phyloP scores from a whole-genome alignment of 1,284 basidiomycete species.

The Spongispora temasekensis region DNA sequence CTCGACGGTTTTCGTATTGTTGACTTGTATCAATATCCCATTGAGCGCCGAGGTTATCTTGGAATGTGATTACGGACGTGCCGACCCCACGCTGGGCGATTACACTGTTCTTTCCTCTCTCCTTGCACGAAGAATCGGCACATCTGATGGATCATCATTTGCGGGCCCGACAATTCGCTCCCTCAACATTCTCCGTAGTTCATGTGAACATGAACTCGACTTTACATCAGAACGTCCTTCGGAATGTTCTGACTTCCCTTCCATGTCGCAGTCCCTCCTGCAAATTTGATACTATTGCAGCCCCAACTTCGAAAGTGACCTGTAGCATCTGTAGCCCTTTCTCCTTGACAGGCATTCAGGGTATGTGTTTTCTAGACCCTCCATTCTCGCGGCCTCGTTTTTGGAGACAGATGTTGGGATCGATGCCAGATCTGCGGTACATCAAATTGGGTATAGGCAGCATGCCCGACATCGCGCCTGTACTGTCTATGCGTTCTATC shows the following conservation, averaged over 20 bases:
- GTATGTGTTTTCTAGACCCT: background rate
- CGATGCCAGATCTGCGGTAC: background rate
- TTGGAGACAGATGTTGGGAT: background rate
- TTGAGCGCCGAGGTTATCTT: background rate
- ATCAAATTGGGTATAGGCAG: background rate
- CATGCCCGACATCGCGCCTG: background rate
- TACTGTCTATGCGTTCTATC: too few relatives aligned
- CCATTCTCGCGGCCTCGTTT: background rate
- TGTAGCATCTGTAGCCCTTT: background rate
- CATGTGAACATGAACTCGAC: too few relatives aligned
- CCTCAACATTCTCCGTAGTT: too few relatives aligned
- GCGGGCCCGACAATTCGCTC: background rate
- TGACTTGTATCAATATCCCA: background rate
- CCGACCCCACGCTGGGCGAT: background rate
- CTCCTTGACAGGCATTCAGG: background rate
- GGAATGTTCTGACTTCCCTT: too few relatives aligned
- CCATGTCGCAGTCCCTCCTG: too few relatives aligned
- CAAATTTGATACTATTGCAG: too few relatives aligned
- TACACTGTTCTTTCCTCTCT: background rate
- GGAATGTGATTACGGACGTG: background rate
- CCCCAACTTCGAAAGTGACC: too few relatives aligned
- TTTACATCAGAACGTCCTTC: background rate
- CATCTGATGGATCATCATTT: background rate
- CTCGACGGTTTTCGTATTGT: background rate
- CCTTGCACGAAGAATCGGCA: background rate